Conservation (phyloP, 345 rosid species). For the Alliaria petiolata region DNA sequence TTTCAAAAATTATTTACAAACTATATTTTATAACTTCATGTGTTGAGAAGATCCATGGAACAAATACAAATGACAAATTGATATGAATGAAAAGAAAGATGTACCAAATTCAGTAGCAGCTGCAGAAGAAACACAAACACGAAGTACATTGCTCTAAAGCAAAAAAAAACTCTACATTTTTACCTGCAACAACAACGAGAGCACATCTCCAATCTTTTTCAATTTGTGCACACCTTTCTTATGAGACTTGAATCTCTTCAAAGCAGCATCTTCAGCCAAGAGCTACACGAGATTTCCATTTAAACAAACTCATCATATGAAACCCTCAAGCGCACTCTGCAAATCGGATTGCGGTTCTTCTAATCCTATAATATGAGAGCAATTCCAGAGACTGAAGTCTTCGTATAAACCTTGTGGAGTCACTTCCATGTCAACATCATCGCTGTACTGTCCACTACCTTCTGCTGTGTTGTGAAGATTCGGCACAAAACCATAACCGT, state of each 20-base stretch:
- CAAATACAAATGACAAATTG: too few species aligned
- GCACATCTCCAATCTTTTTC: constrained; percentile 70
- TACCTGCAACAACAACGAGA: constrained; percentile 80
- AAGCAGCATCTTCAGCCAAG: constrained; percentile 65
- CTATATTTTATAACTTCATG: too few species aligned
- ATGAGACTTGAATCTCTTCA: constrained; percentile 62
- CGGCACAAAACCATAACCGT: constrained; percentile 43
- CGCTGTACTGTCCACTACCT: constrained; percentile 26
- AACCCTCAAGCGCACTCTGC: constrained; percentile 55
- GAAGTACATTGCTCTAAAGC: too few species aligned
- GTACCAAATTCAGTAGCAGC: too few species aligned
- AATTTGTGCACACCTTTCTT: constrained; percentile 49
- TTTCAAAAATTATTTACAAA: too few species aligned
- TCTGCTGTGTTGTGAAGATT: constrained; percentile 41
- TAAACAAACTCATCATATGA: constrained; percentile 12
- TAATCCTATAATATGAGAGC: constrained; percentile 42
- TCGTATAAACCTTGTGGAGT: constrained; percentile 54
- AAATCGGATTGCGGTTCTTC: constrained; percentile 57
- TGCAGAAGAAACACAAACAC: too few species aligned
- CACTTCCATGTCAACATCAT: constrained; percentile 25
- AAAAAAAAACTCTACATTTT: too few species aligned
- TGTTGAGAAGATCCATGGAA: too few species aligned
- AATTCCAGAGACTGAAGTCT: constrained; percentile 64
- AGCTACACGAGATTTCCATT: constrained; percentile 43
- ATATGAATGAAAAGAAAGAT: too few species aligned